Conservation (phyloP, 1,284 basidiomycete genomes). For the Irpex sp. region DNA sequence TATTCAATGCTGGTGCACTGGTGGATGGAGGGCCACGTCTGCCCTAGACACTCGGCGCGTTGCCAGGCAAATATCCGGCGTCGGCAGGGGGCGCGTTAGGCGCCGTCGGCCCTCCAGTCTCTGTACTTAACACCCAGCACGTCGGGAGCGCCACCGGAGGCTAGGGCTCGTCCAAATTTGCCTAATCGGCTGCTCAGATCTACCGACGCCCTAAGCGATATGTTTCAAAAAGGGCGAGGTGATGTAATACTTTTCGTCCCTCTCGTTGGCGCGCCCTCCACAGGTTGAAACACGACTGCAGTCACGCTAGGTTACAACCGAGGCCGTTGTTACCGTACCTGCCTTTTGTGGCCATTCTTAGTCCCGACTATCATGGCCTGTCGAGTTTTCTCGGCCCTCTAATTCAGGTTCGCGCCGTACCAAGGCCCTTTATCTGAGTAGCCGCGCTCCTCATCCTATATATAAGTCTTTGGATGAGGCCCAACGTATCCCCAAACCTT, state of each 20-base stretch:
- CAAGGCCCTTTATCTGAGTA: neutral
- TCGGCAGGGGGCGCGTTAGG: neutral
- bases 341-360: neutral
- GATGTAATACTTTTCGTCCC: conserved; percentile 8
- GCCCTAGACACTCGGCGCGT: neutral
- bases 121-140: neutral
- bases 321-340: neutral
- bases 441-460: neutral
- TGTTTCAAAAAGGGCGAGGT: conserved; percentile 7
- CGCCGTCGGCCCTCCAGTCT: neutral
- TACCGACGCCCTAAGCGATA: conserved; percentile 10
- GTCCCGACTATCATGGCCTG: neutral
- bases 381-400: neutral
- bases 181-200: conserved; percentile 4
- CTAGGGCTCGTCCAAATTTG: conserved; percentile 1
- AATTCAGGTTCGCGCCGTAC: neutral
- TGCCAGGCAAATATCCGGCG: neutral
- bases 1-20: neutral
- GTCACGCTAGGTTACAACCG: conserved; percentile 1
- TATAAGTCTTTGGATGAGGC: neutral
- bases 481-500: neutral
- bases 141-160: conserved; percentile 7
- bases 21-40: neutral
- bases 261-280: neutral
- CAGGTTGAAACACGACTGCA: conserved; percentile 7